phyloP scores from a whole-genome alignment of 192 early-diverging fungal genomes.

The Coemansia furcata region DNA sequence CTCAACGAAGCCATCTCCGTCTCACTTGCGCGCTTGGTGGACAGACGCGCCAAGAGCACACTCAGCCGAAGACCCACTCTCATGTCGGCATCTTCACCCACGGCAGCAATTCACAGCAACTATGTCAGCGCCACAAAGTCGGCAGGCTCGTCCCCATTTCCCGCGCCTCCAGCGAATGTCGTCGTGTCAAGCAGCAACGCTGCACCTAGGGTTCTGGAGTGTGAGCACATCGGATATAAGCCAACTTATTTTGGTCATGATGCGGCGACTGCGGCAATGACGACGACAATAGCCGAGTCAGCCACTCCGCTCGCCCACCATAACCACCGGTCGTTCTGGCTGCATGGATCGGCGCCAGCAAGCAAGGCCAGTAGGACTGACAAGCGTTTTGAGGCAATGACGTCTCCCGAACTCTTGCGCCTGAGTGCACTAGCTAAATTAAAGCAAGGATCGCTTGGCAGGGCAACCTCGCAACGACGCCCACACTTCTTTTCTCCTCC shows the following conservation, averaged over 20 bases:
- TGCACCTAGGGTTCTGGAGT: not conserved
- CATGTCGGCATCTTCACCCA: not conserved
- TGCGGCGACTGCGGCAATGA: not conserved
- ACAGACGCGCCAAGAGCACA: not conserved
- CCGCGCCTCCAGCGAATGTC: not conserved
- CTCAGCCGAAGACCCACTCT: not conserved
- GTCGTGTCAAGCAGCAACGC: not conserved
- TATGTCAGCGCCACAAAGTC: not conserved
- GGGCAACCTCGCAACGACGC: not conserved
- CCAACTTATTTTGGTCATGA: not conserved
- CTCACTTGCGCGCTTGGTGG: slow-evolving; percentile 4
- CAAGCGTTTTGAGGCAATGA: slow-evolving; percentile 25
- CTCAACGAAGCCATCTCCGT: slow-evolving; percentile 49
- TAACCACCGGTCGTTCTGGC: slow-evolving; percentile 20
- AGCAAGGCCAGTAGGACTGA: not conserved
- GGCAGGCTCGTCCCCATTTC: not conserved
- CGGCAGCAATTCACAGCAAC: not conserved
- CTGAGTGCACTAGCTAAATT: slow-evolving; percentile 10
- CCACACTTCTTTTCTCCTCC: not conserved
- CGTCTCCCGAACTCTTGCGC: slow-evolving; percentile 45
- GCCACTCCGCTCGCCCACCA: not conserved
- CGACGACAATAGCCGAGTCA: not conserved
- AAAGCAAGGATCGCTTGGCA: not conserved
- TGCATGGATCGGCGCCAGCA: slow-evolving; percentile 3
- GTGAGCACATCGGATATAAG: not conserved